These are phyloP conservation scores for Iberis amara DNA, from an alignment of 441 rosid genomes.

Conservation along the genomic window DNA sequence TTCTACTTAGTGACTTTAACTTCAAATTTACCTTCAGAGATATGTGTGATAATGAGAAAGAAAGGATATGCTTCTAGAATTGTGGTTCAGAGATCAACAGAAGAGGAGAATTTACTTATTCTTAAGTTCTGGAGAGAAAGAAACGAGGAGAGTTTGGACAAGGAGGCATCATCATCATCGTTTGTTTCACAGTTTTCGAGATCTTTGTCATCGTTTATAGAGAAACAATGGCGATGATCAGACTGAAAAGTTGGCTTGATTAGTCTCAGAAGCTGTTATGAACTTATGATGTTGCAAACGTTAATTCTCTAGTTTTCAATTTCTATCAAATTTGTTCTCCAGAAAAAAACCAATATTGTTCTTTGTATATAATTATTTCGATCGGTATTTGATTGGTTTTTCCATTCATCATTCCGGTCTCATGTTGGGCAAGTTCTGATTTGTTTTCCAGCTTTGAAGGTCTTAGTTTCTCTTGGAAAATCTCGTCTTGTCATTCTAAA, in stretches of 20 bases:
- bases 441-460: too few species aligned
- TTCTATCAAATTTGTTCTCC: too few species aligned
- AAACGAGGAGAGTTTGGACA: constrained; percentile 28
- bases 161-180: constrained; percentile 29
- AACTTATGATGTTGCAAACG: neutral
- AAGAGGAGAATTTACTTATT: constrained; percentile 82
- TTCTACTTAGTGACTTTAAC: constrained; percentile 77
- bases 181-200: constrained; percentile 46
- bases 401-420: too few species aligned
- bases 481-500: too few species aligned
- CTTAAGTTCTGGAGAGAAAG: constrained; percentile 80
- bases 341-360: too few species aligned
- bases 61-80: constrained; percentile 68
- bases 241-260: neutral
- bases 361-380: too few species aligned
- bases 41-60: constrained; percentile 63
- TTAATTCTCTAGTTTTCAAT: too few species aligned
- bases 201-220: constrained; percentile 24
- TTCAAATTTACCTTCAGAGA: constrained; percentile 60
- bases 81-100: constrained; percentile 83
- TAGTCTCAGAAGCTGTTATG: neutral
- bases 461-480: too few species aligned
- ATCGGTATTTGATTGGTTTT: too few species aligned
- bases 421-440: too few species aligned
- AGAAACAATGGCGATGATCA: constrained; percentile 24